Evolutionary conservation across 495 filamentous ascomycete genomes (phyloP).

Genomic region (Penicillium silybi): DNA sequence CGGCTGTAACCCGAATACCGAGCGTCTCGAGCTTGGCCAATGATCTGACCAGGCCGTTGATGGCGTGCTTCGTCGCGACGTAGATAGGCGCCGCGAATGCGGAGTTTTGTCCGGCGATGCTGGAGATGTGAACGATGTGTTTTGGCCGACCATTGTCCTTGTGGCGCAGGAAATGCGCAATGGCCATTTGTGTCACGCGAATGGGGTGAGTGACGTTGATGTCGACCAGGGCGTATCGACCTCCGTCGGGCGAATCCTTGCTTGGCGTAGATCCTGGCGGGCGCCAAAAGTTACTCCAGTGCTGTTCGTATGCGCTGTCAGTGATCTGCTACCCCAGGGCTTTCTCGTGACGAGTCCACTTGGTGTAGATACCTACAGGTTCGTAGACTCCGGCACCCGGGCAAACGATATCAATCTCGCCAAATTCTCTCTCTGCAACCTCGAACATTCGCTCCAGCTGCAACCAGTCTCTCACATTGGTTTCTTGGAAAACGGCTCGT

Average conservation of each 20-base stretch:
- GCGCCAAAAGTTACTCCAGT: slow-evolving; percentile 65
- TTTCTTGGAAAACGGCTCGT: slow-evolving; percentile 57
- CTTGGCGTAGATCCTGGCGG: slow-evolving; percentile 51
- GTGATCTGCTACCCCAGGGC: background rate
- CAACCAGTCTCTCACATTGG: slow-evolving; percentile 58
- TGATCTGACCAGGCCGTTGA: slow-evolving; percentile 56
- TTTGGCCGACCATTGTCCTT: slow-evolving; percentile 35
- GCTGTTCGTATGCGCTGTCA: slow-evolving; percentile 17
- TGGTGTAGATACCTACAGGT: slow-evolving; percentile 36
- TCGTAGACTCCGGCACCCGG: slow-evolving; percentile 69
- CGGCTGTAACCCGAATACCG: slow-evolving; percentile 61
- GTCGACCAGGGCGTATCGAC: slow-evolving; percentile 55
- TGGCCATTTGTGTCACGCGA: slow-evolving; percentile 61
- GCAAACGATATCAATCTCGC: slow-evolving; percentile 60
- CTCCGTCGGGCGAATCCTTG: slow-evolving; percentile 41
- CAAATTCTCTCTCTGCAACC: slow-evolving; percentile 50
- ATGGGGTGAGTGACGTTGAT: slow-evolving; percentile 71
- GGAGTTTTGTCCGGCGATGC: slow-evolving; percentile 57
- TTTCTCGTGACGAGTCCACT: background rate
- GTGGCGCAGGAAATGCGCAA: slow-evolving; percentile 49
- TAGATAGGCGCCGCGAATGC: slow-evolving; percentile 54
- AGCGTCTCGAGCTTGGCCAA: slow-evolving; percentile 46
- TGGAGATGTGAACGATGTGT: slow-evolving; percentile 58
- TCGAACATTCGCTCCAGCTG: slow-evolving; percentile 58
- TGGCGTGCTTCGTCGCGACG: slow-evolving; percentile 58